Evolutionary conservation across 805 yeast genomes (phyloP).

Genomic region (Wickerhamiella bombiphila): DNA sequence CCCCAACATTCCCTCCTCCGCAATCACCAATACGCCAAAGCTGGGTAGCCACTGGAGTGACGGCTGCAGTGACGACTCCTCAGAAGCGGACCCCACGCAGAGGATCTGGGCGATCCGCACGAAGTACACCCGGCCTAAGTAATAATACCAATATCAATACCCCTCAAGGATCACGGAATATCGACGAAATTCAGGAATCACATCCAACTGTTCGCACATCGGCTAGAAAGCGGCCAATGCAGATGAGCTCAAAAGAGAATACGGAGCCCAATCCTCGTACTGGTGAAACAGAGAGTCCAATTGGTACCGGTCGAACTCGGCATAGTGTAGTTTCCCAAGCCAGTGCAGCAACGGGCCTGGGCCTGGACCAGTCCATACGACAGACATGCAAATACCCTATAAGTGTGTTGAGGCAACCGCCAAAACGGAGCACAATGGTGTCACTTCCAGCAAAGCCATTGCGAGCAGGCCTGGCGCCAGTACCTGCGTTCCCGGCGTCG

Average conservation of each 20-base stretch:
- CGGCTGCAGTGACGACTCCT: not conserved
- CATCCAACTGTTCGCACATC: no score
- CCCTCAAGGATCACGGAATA: not conserved
- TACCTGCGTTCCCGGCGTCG: constrained; percentile 12
- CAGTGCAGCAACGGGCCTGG: not conserved
- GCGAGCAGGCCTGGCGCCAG: constrained; percentile 14
- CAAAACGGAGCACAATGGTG: not conserved
- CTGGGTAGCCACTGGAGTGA: not conserved
- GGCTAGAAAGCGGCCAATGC: no score
- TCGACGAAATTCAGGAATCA: not conserved
- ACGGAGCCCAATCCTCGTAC: no score
- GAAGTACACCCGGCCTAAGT: not conserved
- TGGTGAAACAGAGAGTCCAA: no score
- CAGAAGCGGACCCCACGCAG: not conserved
- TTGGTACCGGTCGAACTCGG: not conserved
- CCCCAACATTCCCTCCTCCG: not conserved
- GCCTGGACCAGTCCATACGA: not conserved
- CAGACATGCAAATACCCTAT: not conserved
- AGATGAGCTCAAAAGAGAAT: no score
- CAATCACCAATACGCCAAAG: not conserved
- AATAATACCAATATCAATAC: not conserved
- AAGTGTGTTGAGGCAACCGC: constrained; percentile 1
- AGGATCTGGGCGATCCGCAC: no score
- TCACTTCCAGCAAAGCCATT: constrained; percentile 3
- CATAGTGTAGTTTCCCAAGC: not conserved